Conservation (phyloP, 2,329 filamentous ascomycete species). For the Ascochyta lentis region DNA sequence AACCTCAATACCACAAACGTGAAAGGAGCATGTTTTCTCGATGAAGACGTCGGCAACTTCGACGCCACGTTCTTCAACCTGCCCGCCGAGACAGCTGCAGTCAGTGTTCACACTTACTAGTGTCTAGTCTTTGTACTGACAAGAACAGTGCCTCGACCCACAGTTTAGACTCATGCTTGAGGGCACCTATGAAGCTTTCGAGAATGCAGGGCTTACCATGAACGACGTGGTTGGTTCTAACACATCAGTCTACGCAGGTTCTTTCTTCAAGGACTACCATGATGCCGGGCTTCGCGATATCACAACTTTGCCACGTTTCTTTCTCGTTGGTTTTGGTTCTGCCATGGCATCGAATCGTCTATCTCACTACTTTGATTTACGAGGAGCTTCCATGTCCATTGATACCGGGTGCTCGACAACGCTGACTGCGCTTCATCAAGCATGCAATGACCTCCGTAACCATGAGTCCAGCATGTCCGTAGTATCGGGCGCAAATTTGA, state of each 20-base stretch:
- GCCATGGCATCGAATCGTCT: too few species aligned
- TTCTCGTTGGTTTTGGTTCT: too few species aligned
- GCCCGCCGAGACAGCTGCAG: conserved; percentile 23
- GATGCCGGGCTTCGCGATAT: conserved; percentile 2
- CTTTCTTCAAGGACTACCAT: conserved; percentile 24
- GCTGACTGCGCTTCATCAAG: too few species aligned
- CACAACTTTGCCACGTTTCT: not conserved
- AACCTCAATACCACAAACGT: too few species aligned
- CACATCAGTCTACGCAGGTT: conserved; percentile 27
- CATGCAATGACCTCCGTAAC: too few species aligned
- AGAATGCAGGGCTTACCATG: conserved; percentile 25
- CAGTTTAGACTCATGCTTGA: conserved; percentile 38
- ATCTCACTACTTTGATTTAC: too few species aligned
- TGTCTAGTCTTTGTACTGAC: too few species aligned
- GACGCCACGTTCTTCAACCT: conserved; percentile 44
- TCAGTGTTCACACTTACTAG: conserved; percentile 5
- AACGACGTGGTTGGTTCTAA: conserved; percentile 23
- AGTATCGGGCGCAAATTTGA: too few species aligned
- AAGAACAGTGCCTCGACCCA: conserved; percentile 25
- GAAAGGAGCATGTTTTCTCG: not conserved
- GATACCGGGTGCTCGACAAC: too few species aligned
- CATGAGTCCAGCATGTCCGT: too few species aligned
- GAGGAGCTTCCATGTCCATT: too few species aligned
- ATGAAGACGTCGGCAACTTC: conserved; percentile 26
- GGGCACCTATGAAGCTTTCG: conserved; percentile 47